Conservation (phyloP, 2,329 filamentous ascomycete genomes). For the Alternaria incomplexa region DNA sequence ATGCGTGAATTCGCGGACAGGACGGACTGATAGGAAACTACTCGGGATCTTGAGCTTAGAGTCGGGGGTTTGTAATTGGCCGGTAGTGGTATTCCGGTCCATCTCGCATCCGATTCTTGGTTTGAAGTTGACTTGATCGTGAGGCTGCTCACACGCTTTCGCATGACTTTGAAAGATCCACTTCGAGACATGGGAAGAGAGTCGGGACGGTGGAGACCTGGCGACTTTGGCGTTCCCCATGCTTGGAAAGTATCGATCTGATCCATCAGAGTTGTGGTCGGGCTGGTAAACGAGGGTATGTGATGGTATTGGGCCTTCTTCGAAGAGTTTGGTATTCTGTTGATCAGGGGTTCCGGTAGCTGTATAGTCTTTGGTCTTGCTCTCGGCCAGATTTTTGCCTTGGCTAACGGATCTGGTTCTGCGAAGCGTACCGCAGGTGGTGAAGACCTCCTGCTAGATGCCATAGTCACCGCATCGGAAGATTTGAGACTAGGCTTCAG, state of each 20-base stretch:
- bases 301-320: constrained; percentile 9
- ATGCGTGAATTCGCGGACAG: constrained; percentile 5
- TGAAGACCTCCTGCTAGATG: constrained; percentile 20
- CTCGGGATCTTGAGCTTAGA: constrained; percentile 14
- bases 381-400: constrained; percentile 4
- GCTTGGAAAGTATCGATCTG: constrained; percentile 7
- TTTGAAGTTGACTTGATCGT: constrained; percentile 17
- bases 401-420: constrained; percentile 23
- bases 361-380: constrained; percentile 4
- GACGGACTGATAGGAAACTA: constrained; percentile 30
- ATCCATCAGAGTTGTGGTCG: constrained; percentile 5
- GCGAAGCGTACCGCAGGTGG: constrained; percentile 33
- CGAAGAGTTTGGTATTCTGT: constrained; percentile 12
- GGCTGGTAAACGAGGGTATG: constrained; percentile 4
- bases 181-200: constrained; percentile 12
- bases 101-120: constrained; percentile 16
- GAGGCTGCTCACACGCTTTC: constrained; percentile 9
- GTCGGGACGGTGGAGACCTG: neutral
- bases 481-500: constrained; percentile 32
- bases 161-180: constrained; percentile 4
- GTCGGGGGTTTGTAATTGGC: constrained; percentile 22
- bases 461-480: constrained; percentile 18
- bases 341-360: constrained; percentile 4
- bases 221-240: constrained; percentile 11
- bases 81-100: constrained; percentile 22